phyloP scores from a whole-genome alignment of 257 asterid genomes.

The Solanum stenotomum region DNA sequence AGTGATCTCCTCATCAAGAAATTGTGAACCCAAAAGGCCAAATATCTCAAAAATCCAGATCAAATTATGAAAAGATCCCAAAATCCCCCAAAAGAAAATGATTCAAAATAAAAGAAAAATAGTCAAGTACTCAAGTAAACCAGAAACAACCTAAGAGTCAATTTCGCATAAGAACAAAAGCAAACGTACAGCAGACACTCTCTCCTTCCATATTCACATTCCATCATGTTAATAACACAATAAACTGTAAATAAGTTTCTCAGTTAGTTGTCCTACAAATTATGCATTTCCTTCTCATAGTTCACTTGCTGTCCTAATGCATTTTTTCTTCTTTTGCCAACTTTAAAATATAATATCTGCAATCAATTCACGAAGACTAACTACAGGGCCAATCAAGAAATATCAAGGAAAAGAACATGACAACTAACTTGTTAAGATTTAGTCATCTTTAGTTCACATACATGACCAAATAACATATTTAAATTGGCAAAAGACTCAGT shows the following conservation, averaged over 20 bases:
- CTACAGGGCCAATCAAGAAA: background rate
- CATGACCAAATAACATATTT: slow-evolving; percentile 30
- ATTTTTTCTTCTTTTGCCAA: background rate
- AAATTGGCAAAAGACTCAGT: slow-evolving; percentile 36
- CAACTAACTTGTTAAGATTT: background rate
- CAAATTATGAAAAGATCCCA: background rate
- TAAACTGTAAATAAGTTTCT: background rate
- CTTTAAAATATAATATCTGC: background rate
- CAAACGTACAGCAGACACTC: background rate
- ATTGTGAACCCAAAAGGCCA: background rate
- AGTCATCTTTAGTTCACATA: background rate
- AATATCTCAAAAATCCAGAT: background rate
- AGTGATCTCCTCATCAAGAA: slow-evolving; percentile 28
- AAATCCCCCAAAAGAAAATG: background rate
- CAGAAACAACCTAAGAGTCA: background rate
- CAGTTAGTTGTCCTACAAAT: background rate
- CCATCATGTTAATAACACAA: background rate
- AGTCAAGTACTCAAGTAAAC: background rate
- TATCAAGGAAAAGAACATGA: background rate
- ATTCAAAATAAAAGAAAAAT: background rate
- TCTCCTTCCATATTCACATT: background rate
- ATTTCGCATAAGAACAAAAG: background rate
- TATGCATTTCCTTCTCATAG: background rate
- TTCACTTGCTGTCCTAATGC: background rate
- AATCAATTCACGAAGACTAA: background rate